Base-by-base conservation (phyloP, 1,284 basidiomycete genomes). In the Somion occarium region DNA sequence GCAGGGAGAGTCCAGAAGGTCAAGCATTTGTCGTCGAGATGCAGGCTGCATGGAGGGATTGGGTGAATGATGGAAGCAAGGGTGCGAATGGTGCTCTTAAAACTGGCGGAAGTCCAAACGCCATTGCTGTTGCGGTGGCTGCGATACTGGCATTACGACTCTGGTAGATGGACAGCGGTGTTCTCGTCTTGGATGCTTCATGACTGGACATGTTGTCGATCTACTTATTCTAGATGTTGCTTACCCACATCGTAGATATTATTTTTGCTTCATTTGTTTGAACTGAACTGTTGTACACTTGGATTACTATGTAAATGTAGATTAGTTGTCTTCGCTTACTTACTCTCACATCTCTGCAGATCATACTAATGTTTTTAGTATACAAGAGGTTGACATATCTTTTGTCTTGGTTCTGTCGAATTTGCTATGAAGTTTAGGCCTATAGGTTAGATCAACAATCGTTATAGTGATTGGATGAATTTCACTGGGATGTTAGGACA, bases 1-100 rank as follows among this genome's bases (percentile, higher is more conserved):
- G 75, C 9, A 52, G 62, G 13, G 45, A 69, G 15, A 74, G 72
- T 45, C 78, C 80, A 34, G 81, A 84, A 63, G 75, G 71, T 1
- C 74, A 83, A 67, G 75, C 74, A 44, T 83, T 83, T 62, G 68
- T 80, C 42, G 57, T 83, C 41, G 69, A 80, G 62, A 70, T 81
- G 46, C 69, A 80, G 53, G 69, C 76, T 1, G 79, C 79, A 30
- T 78, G 72, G 58, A 65, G 70, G 22, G 78, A 81, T 52, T 82
- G 76, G 75, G 63, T 64, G 12, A 63, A 61, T 1, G 56, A 53
- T 22, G 76, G 76, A 2, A 62, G 63, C 27, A 63, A 63, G 2
- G 74, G 73, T 20, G 62, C 60, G 47, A 69, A 66, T 48, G 56
- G 49, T 15, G 61, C 34, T 7, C 37, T 37, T 23, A n/a, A 37